phyloP scores from a whole-genome alignment of 1,284 basidiomycete genomes.

The Blastosporella zonata region DNA sequence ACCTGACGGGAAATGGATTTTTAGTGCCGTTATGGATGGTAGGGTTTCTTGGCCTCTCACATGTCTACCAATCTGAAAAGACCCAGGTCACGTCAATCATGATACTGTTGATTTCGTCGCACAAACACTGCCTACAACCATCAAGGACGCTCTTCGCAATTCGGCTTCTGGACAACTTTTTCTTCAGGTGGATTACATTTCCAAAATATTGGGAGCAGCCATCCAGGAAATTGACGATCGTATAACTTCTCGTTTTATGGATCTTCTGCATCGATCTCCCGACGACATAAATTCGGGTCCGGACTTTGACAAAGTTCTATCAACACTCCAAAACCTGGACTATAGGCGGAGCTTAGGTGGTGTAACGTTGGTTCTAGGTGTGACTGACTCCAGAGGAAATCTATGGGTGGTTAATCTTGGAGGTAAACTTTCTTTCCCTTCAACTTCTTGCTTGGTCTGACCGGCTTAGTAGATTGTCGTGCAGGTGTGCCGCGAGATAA shows the following conservation, averaged over 20 bases:
- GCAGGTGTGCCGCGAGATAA: slow-evolving; percentile 38
- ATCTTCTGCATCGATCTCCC: slow-evolving; percentile 39
- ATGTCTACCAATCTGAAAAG: background rate
- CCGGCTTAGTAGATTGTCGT: slow-evolving; percentile 38
- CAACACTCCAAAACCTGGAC: slow-evolving; percentile 24
- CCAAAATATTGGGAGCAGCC: slow-evolving; percentile 31
- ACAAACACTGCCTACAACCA: slow-evolving; percentile 37
- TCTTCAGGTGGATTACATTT: slow-evolving; percentile 34
- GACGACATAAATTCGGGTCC: slow-evolving; percentile 16
- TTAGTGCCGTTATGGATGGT: slow-evolving; percentile 57
- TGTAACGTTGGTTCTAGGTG: slow-evolving; percentile 47
- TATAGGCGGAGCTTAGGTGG: slow-evolving; percentile 45
- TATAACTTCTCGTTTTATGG: slow-evolving; percentile 44
- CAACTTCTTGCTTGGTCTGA: slow-evolving; percentile 1
- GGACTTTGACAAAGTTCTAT: background rate
- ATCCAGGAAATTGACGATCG: slow-evolving; percentile 36
- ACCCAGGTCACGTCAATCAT: slow-evolving; percentile 51
- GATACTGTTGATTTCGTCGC: slow-evolving; percentile 46
- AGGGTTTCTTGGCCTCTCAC: background rate
- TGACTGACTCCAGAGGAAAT: slow-evolving; percentile 45
- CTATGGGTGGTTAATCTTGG: slow-evolving; percentile 60
- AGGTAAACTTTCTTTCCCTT: slow-evolving; percentile 23
- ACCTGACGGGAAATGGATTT: slow-evolving; percentile 47
- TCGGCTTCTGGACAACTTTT: slow-evolving; percentile 26
- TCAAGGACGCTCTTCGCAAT: slow-evolving; percentile 39